A percentile compares a stretch with the other conserved stretches of the same genome.
phyloP scores from a whole-genome alignment of 2,329 filamentous ascomycete species.

The Penicillium sp. region DNA sequence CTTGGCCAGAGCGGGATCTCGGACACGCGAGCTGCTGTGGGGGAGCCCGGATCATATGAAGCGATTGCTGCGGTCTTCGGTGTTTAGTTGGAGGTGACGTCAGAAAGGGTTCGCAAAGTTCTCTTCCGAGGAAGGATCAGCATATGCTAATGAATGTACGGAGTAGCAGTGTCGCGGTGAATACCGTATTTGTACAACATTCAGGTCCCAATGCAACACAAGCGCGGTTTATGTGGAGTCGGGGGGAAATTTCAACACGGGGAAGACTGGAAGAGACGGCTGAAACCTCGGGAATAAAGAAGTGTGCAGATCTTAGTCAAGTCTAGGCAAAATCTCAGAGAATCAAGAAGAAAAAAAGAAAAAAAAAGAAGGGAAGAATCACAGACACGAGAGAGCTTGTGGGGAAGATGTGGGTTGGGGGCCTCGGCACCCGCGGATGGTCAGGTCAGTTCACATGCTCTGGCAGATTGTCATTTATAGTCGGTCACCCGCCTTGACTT shows the following conservation, averaged over 20 bases:
- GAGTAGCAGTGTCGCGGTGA: slow-evolving; percentile 10
- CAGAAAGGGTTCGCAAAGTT: not conserved
- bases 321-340: not conserved
- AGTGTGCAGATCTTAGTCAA: slow-evolving; percentile 1
- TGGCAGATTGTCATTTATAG: slow-evolving; percentile 23
- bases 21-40: slow-evolving; percentile 28
- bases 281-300: not conserved
- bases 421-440: slow-evolving; percentile 17
- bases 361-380: not conserved
- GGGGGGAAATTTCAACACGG: not conserved
- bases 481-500: slow-evolving; percentile 13
- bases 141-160: not conserved
- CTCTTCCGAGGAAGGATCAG: slow-evolving; percentile 12
- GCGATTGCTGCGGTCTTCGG: slow-evolving; percentile 26
- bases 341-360: not conserved
- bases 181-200: slow-evolving; percentile 19
- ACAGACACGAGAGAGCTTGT: slow-evolving; percentile 3
- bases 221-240: slow-evolving; percentile 6
- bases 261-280: not conserved
- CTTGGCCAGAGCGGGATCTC: slow-evolving; percentile 26
- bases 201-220: slow-evolving; percentile 2
- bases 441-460: slow-evolving; percentile 26
- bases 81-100: slow-evolving; percentile 27
- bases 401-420: slow-evolving; percentile 12
- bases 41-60: slow-evolving; percentile 36